A percentile compares a stretch with the other conserved stretches of the same genome.
phyloP scores from a whole-genome alignment of 140 eudicot species.

The Bidens hawaiensis region DNA sequence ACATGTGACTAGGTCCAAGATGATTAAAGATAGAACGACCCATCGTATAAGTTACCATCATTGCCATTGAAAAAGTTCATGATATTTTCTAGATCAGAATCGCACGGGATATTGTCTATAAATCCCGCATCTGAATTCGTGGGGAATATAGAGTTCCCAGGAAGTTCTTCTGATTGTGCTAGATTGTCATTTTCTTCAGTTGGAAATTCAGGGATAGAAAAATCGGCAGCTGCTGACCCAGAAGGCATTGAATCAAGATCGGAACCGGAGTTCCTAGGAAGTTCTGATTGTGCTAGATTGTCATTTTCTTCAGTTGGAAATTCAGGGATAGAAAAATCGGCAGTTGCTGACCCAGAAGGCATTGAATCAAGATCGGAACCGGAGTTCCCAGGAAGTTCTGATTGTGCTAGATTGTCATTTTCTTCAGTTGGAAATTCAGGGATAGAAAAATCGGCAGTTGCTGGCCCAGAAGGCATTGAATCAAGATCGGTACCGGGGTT shows the following conservation, averaged over 20 bases:
- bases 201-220: conserved; percentile 1
- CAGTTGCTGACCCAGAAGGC: background rate
- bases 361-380: background rate
- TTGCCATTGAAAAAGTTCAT: background rate
- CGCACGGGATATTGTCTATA: background rate
- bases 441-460: background rate
- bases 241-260: background rate
- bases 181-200: conserved; percentile 5
- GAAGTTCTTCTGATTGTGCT: background rate
- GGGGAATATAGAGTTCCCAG: background rate
- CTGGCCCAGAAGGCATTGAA: background rate
- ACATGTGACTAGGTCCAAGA: background rate
- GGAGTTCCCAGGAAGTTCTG: background rate
- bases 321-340: background rate
- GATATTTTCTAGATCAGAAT: conserved; percentile 6
- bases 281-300: conserved; percentile 6
- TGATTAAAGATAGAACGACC: background rate
- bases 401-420: conserved; percentile 8
- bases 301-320: conserved; percentile 3
- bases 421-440: conserved; percentile 6
- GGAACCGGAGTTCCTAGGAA: background rate
- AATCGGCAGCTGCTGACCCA: background rate
- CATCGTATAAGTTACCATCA: conserved; percentile 2
- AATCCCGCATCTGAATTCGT: background rate
- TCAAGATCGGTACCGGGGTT: background rate